Percentiles rank a stretch among this genome's conserved stretches.
phyloP scores from a whole-genome alignment of 345 rosid species.

The Orychophragmus violaceus region DNA sequence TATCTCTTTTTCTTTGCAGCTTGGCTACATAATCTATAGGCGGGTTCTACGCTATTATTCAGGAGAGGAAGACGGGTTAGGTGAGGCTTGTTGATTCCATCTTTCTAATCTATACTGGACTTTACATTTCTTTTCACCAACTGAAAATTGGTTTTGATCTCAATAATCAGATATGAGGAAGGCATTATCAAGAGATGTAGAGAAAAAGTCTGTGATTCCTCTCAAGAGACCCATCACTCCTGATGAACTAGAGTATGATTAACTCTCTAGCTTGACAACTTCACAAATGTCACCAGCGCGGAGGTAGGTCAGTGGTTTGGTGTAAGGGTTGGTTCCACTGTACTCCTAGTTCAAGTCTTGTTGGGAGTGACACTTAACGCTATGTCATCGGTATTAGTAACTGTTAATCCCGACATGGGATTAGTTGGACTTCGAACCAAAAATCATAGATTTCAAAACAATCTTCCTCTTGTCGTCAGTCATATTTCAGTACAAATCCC shows the following conservation, averaged over 20 bases:
- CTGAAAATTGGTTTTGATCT: neutral
- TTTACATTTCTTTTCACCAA: neutral
- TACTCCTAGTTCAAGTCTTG: no score
- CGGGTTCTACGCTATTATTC: constrained; percentile 88
- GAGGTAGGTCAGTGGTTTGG: no score
- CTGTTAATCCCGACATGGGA: no score
- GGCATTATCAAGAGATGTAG: constrained; percentile 76
- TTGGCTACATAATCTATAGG: constrained; percentile 78
- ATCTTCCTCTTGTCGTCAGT: neutral
- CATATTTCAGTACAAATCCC: no score
- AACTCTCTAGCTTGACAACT: neutral
- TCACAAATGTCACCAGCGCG: no score
- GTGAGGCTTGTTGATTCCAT: constrained; percentile 37
- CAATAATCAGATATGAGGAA: constrained; percentile 74
- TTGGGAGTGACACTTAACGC: no score
- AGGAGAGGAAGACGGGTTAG: constrained; percentile 87
- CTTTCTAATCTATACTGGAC: neutral
- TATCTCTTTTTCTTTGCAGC: constrained; percentile 37
- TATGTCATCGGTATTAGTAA: no score
- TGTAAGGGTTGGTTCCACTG: no score
- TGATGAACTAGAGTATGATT: constrained; percentile 87
- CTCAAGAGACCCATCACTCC: constrained; percentile 82
- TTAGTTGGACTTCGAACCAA: no score
- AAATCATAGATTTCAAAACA: no score
- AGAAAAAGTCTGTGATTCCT: constrained; percentile 79